These are phyloP conservation scores for Hypoxylon sp. DNA, from an alignment of 2,329 filamentous ascomycete genomes.

Conservation along the genomic window DNA sequence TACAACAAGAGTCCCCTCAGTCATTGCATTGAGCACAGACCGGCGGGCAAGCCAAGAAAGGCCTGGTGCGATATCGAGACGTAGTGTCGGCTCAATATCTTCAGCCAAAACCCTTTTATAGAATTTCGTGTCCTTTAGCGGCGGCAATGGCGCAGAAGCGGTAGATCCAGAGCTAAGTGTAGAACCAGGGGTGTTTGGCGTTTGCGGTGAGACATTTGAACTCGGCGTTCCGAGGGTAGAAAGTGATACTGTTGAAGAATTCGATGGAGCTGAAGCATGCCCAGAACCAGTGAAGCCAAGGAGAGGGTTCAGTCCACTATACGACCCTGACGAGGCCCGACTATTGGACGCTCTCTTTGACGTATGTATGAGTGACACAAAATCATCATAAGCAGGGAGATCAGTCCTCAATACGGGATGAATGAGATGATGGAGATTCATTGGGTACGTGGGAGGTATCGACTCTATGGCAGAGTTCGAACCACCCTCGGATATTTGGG, in stretches of 20 bases:
- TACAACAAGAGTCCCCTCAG: constrained; percentile 87
- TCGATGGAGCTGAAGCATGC: constrained; percentile 67
- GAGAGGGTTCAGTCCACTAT: constrained; percentile 73
- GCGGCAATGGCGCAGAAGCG: constrained; percentile 63
- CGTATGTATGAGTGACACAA: constrained; percentile 80
- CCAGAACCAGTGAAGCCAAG: constrained; percentile 63
- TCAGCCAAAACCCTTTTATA: constrained; percentile 91
- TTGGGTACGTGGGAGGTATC: constrained; percentile 70
- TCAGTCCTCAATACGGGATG: constrained; percentile 88
- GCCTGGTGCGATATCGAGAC: constrained; percentile 89
- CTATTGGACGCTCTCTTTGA: constrained; percentile 74
- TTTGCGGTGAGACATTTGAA: constrained; percentile 69
- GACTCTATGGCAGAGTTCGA: constrained; percentile 60
- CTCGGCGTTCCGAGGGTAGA: constrained; percentile 62
- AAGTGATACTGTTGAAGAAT: constrained; percentile 73
- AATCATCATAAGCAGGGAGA: constrained; percentile 85
- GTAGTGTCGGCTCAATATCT: constrained; percentile 93
- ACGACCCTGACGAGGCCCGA: constrained; percentile 80
- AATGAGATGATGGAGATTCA: constrained; percentile 85
- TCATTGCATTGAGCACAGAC: constrained; percentile 85
- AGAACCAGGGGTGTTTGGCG: constrained; percentile 71
- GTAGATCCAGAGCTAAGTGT: constrained; percentile 63
- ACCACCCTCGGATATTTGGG: constrained; percentile 55
- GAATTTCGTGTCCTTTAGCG: constrained; percentile 91
- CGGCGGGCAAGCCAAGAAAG: constrained; percentile 94